Conservation (phyloP, 2,329 filamentous ascomycete genomes). For the Cladosporium sp. region DNA sequence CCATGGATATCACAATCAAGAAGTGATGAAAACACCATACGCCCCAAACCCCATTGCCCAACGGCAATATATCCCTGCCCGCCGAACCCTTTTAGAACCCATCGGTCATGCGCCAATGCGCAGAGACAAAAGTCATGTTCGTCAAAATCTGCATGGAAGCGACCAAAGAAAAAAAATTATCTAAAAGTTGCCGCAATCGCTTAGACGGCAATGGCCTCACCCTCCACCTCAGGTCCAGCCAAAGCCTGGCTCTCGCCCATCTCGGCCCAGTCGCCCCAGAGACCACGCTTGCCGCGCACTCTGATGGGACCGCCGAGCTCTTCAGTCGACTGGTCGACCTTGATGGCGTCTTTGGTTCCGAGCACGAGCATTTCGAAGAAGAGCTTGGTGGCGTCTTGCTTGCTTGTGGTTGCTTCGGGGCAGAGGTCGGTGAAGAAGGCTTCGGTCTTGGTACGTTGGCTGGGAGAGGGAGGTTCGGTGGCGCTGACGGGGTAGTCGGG, state of each 20-base stretch:
- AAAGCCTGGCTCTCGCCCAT: slow-evolving; percentile 37
- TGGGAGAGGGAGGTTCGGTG: slow-evolving; percentile 65
- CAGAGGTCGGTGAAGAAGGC: slow-evolving; percentile 91
- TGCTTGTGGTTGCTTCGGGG: slow-evolving; percentile 76
- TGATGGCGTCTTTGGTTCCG: slow-evolving; percentile 96
- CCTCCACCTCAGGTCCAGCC: slow-evolving; percentile 33
- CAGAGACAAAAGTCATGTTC: slow-evolving; percentile 1
- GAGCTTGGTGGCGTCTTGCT: slow-evolving; percentile 96
- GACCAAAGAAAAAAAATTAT: neutral
- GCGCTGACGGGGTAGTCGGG: slow-evolving; percentile 58
- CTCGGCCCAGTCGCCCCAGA: slow-evolving; percentile 97
- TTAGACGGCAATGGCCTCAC: neutral
- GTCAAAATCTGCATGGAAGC: neutral
- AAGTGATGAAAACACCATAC: neutral
- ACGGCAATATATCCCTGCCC: neutral
- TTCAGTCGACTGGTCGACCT: slow-evolving; percentile 75
- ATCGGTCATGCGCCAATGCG: neutral
- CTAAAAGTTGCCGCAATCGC: neutral
- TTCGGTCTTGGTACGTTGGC: slow-evolving; percentile 71
- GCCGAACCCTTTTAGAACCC: neutral
- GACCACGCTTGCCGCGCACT: slow-evolving; percentile 87
- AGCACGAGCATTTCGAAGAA: slow-evolving; percentile 97
- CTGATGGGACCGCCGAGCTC: slow-evolving; percentile 77
- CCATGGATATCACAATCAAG: slow-evolving; percentile 1
- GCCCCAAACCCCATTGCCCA: neutral